Percentiles rank a stretch among this genome's conserved stretches.
These are phyloP conservation scores for Ophiostoma montium DNA, from an alignment of 2,329 filamentous ascomycete species.

Conservation along the genomic window DNA sequence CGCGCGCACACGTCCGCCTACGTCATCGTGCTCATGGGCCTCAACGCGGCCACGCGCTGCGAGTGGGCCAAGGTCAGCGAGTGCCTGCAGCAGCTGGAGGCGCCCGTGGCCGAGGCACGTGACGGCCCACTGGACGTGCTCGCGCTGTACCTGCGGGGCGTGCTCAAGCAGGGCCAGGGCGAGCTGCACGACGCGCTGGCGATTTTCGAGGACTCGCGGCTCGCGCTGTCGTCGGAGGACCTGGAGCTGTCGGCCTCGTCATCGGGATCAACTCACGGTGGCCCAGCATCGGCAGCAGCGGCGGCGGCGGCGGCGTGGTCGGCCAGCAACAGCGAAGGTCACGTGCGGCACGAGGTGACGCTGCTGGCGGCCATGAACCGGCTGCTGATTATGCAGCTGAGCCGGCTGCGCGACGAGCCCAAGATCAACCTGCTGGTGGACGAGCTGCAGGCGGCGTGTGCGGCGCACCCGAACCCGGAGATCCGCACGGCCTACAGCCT, in stretches of 20 bases:
- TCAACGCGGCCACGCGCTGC: constrained; percentile 55
- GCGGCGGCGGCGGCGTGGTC: constrained; percentile 12
- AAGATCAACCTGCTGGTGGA: constrained; percentile 48
- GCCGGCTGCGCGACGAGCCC: constrained; percentile 39
- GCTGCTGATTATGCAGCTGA: constrained; percentile 58
- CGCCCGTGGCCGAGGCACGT: constrained; percentile 25
- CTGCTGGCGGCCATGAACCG: constrained; percentile 55
- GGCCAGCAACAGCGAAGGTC: constrained; percentile 23
- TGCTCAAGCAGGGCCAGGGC: constrained; percentile 64
- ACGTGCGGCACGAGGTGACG: constrained; percentile 43
- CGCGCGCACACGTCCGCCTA: constrained; percentile 52
- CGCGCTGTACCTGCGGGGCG: constrained; percentile 57
- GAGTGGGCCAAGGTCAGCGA: constrained; percentile 53
- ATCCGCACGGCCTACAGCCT: constrained; percentile 68
- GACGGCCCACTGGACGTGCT: constrained; percentile 38
- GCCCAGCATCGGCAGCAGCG: constrained; percentile 9
- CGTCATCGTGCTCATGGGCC: constrained; percentile 54
- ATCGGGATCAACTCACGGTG: too few relatives aligned
- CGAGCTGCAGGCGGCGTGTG: constrained; percentile 52
- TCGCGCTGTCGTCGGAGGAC: constrained; percentile 30
- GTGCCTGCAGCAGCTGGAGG: constrained; percentile 39
- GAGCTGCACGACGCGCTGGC: constrained; percentile 53
- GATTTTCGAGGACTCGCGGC: constrained; percentile 48
- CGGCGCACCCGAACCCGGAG: constrained; percentile 55
- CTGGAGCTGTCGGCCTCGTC: not conserved